Base-by-base conservation (phyloP, 2,329 filamentous ascomycete genomes). In the Cryphonectria carpinicola region DNA sequence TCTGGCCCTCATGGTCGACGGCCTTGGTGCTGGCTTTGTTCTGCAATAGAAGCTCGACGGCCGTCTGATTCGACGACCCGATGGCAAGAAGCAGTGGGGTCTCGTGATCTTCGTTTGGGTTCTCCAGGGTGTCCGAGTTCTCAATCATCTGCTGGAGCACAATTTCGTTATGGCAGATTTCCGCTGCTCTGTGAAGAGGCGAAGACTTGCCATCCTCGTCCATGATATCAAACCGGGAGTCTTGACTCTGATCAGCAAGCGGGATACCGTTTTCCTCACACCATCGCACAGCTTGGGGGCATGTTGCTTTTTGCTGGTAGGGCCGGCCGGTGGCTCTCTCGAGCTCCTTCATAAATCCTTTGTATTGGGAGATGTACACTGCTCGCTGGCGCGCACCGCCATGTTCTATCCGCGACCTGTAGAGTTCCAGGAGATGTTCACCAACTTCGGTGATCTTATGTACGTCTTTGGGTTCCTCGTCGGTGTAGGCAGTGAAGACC, bases 121-220 rank as follows among this genome's bases (percentile, higher is more conserved):
- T 43, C 35, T 71, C 70, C 0, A 70, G 67, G 0, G 63, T 61
- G 22, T 66, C 49, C 1, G 67, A 70, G 25, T 71, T 71, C 3
- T 67, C 70, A n/a, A 65, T 58, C 63, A 71, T 70, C 64, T 71
- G 70, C 63, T 63, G 43, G 13, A 66, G 52, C 41, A 71, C 11
- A 5, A 63, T 49, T 14, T 25, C 19, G 13, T 70, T 39, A 1
- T 35, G 25, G 17, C 70, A 71, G 8, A 19, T 56, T 32, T 67
- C 63, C 8, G 67, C 67, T 25, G 70, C 70, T 14, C 37, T 39
- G 39, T 71, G 70, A 11, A 71, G 52, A 1, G 67, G 70, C 2
- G 70, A 71, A 4, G 64, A 67, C 11, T 37, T 41, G 5, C 49
- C 52, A 13, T 67, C 60, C 1, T 66, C 67, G 13, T 67, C 67